Percentiles rank a stretch among this genome's conserved stretches.
Conservation (phyloP, 805 yeast genomes). For the Ogataea pignaliae region DNA sequence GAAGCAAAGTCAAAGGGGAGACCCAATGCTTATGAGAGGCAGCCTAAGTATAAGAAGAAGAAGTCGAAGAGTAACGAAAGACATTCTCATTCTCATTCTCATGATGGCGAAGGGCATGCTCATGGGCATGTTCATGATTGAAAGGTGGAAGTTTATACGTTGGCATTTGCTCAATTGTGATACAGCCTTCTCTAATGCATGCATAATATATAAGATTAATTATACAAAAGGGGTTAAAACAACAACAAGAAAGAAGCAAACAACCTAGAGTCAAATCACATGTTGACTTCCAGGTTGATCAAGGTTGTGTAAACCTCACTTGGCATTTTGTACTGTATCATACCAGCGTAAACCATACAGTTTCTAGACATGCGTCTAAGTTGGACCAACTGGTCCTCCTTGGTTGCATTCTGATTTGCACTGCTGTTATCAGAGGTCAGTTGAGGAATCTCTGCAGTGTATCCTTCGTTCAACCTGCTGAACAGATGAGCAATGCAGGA, state of each 20-base stretch:
- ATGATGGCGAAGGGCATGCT: constrained; percentile 1
- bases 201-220: no score
- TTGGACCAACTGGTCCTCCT: constrained; percentile 49
- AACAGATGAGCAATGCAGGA: constrained; percentile 61
- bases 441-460: constrained; percentile 14
- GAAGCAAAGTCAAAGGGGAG: constrained; percentile 21
- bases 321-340: constrained; percentile 92
- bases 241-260: neutral
- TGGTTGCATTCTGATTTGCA: constrained; percentile 32
- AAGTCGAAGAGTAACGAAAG: constrained; percentile 5
- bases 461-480: constrained; percentile 38
- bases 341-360: constrained; percentile 92
- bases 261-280: constrained; percentile 14
- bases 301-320: constrained; percentile 71
- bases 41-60: constrained; percentile 55
- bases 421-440: constrained; percentile 21
- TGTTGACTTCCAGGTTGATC: constrained; percentile 52
- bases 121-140: neutral
- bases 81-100: constrained; percentile 9
- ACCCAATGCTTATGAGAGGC: constrained; percentile 85
- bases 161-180: no score
- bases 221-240: neutral
- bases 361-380: constrained; percentile 68
- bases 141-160: neutral
- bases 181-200: no score